phyloP scores from a whole-genome alignment of 129 eudicot species.

The Deinandra increscens region DNA sequence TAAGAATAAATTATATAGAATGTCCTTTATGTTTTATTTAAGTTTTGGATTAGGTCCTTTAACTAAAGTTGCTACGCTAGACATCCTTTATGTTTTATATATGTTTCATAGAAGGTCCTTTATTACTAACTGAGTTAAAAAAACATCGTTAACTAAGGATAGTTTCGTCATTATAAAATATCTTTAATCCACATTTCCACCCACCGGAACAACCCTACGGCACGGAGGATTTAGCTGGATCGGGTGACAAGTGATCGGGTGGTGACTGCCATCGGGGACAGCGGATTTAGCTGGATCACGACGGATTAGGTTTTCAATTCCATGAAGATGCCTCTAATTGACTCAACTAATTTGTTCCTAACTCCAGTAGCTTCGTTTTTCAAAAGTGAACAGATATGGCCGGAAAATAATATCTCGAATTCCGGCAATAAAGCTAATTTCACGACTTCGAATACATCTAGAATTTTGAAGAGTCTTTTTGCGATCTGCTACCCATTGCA shows the following conservation, averaged over 20 bases:
- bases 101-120: no score
- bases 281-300: constrained; percentile 82
- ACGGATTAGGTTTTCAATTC: constrained; percentile 83
- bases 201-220: no score
- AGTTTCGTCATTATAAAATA: no score
- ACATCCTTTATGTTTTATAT: no score
- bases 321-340: constrained; percentile 80
- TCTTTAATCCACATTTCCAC: no score
- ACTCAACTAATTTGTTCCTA: constrained; percentile 82
- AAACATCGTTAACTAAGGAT: no score
- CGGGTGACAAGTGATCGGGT: constrained; percentile 91
- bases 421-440: constrained; percentile 87
- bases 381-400: constrained; percentile 62
- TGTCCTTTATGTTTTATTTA: no score
- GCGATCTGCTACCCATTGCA: constrained; percentile 81
- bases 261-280: constrained; percentile 91
- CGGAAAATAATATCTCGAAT: constrained; percentile 69
- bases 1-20: no score
- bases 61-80: no score
- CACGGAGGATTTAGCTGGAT: no score
- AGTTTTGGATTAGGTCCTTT: no score
- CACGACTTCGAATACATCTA: constrained; percentile 77
- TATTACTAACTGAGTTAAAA: no score
- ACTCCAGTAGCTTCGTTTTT: constrained; percentile 68
- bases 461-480: constrained; percentile 74